These are phyloP conservation scores for Plasmodium fragile DNA, from an alignment of 169 alveolate species.

Conservation along the genomic window DNA sequence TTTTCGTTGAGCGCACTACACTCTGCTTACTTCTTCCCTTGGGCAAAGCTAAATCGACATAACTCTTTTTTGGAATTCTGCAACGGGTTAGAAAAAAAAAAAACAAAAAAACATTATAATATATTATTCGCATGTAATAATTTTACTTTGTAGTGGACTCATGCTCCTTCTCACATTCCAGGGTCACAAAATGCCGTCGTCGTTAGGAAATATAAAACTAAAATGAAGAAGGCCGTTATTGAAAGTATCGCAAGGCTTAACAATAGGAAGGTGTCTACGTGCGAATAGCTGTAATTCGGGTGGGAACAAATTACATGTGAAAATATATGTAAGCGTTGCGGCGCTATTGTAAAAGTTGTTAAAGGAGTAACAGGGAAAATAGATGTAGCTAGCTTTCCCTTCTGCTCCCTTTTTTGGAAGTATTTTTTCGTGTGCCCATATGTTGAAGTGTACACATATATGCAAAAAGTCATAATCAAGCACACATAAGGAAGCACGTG, in stretches of 20 bases:
- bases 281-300: constrained; percentile 31
- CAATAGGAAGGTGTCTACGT: constrained; percentile 25
- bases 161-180: constrained; percentile 53
- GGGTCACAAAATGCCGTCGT: constrained; percentile 76
- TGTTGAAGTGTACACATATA: neutral
- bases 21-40: constrained; percentile 51
- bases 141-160: neutral
- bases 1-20: neutral
- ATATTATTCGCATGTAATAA: neutral
- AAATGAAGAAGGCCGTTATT: constrained; percentile 31
- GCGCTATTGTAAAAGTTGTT: neutral
- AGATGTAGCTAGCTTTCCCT: neutral
- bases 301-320: neutral
- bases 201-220: constrained; percentile 62
- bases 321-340: neutral
- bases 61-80: constrained; percentile 68
- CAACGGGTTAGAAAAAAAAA: neutral
- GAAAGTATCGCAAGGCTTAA: neutral
- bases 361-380: neutral
- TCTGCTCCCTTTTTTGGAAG: neutral
- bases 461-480: neutral
- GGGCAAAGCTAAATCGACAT: constrained; percentile 65
- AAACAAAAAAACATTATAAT: neutral
- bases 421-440: neutral
- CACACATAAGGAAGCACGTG: neutral